Evolutionary conservation across 768 basidiomycete species (phyloP).

Genomic region (Gymnopilus dilepis): DNA sequence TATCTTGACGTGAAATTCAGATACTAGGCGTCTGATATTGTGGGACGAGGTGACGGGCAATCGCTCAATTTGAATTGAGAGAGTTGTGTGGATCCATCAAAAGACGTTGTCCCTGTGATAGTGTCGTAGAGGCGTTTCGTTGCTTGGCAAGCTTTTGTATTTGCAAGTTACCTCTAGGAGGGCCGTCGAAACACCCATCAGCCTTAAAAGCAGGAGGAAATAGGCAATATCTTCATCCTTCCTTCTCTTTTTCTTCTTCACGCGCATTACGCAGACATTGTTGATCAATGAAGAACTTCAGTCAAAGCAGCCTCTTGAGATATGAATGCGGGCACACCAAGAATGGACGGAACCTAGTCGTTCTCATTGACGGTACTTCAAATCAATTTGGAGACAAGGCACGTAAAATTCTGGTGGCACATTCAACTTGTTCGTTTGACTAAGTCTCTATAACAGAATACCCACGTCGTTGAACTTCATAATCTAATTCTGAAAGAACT

Average conservation of each 20-base stretch:
- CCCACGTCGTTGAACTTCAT: constrained; percentile 36
- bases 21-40: no score
- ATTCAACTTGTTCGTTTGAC: neutral
- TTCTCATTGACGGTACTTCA: constrained; percentile 35
- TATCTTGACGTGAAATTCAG: no score
- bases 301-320: neutral
- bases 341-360: constrained; percentile 42
- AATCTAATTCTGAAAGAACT: constrained; percentile 26
- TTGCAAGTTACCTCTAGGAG: no score
- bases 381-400: constrained; percentile 33
- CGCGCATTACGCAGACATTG: neutral
- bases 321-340: neutral
- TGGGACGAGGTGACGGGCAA: no score
- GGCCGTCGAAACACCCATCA: no score
- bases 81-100: no score
- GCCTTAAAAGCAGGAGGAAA: no score
- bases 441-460: constrained; percentile 25
- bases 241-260: neutral
- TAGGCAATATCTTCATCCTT: no score
- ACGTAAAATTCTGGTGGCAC: neutral
- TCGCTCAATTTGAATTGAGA: no score
- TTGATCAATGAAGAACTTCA: neutral
- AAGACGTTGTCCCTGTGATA: no score
- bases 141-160: no score
- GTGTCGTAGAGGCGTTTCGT: no score